Conservation (phyloP, 1,139 yeast genomes). For the Arxiozyma slooffiae region DNA sequence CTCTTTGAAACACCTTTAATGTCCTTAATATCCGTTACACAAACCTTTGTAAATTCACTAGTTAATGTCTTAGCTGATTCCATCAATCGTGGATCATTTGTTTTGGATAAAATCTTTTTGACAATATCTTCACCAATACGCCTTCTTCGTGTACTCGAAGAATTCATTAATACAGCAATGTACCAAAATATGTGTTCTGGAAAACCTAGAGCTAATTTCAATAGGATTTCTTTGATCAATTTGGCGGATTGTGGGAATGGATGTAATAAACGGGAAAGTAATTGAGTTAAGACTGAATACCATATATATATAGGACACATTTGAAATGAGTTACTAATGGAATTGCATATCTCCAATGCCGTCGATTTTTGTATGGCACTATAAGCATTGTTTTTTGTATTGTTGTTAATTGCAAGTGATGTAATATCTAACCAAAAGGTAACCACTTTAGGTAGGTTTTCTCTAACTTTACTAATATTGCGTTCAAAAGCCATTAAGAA, state of each 20-base stretch:
- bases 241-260: slow-evolving; percentile 47
- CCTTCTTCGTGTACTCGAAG: slow-evolving; percentile 50
- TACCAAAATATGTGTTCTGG: slow-evolving; percentile 86
- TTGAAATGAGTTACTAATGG: slow-evolving; percentile 40
- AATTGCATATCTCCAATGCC: slow-evolving; percentile 31
- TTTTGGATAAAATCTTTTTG: slow-evolving; percentile 6
- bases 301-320: slow-evolving; percentile 57
- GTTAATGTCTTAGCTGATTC: slow-evolving; percentile 18
- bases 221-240: slow-evolving; percentile 47
- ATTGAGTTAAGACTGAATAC: slow-evolving; percentile 80
- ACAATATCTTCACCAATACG: slow-evolving; percentile 41
- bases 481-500: slow-evolving; percentile 60
- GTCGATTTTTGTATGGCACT: slow-evolving; percentile 17
- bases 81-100: slow-evolving; percentile 12
- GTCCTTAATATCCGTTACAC: slow-evolving; percentile 27
- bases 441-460: slow-evolving; percentile 78
- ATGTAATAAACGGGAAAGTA: slow-evolving; percentile 71
- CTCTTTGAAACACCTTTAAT: slow-evolving; percentile 29
- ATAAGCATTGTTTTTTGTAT: slow-evolving; percentile 4
- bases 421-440: slow-evolving; percentile 91
- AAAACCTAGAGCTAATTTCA: slow-evolving; percentile 49
- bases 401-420: slow-evolving; percentile 28
- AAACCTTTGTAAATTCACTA: slow-evolving; percentile 24
- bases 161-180: slow-evolving; percentile 61
- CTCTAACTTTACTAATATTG: slow-evolving; percentile 65